Evolutionary conservation across 1,139 yeast species (phyloP).

Genomic region (Diutina siamensis): DNA sequence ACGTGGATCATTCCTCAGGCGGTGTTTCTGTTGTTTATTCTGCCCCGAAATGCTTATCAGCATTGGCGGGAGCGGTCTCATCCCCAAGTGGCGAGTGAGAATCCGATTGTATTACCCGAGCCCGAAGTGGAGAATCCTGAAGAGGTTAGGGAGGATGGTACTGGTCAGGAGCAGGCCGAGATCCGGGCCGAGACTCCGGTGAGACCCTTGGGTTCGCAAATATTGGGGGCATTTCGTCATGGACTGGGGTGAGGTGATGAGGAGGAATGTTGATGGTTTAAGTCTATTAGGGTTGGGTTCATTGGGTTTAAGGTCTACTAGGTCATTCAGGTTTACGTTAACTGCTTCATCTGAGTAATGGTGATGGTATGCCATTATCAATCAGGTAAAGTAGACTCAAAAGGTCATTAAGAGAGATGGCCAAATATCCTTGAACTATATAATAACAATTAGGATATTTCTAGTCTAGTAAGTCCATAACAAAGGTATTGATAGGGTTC

Average conservation of each 20-base stretch:
- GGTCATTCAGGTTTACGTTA: too few relatives aligned
- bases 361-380: too few relatives aligned
- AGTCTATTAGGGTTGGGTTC: too few relatives aligned
- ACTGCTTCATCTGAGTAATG: too few relatives aligned
- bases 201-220: constrained; percentile 46
- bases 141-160: constrained; percentile 14
- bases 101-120: constrained; percentile 7
- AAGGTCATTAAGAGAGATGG: too few relatives aligned
- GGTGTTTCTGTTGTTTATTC: constrained; percentile 12
- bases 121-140: constrained; percentile 15
- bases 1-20: constrained; percentile 35
- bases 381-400: too few relatives aligned
- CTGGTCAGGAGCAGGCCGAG: constrained; percentile 9
- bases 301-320: too few relatives aligned
- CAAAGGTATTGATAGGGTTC: too few relatives aligned
- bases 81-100: constrained; percentile 12
- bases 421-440: too few relatives aligned
- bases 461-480: too few relatives aligned
- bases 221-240: constrained; percentile 37
- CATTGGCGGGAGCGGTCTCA: constrained; percentile 11
- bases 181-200: constrained; percentile 42
- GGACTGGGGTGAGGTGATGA: background rate
- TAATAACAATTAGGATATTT: too few relatives aligned
- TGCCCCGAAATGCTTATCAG: constrained; percentile 15
- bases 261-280: background rate